phyloP scores from a whole-genome alignment of 2,329 filamentous ascomycete genomes.

The Falciphora oryzae region DNA sequence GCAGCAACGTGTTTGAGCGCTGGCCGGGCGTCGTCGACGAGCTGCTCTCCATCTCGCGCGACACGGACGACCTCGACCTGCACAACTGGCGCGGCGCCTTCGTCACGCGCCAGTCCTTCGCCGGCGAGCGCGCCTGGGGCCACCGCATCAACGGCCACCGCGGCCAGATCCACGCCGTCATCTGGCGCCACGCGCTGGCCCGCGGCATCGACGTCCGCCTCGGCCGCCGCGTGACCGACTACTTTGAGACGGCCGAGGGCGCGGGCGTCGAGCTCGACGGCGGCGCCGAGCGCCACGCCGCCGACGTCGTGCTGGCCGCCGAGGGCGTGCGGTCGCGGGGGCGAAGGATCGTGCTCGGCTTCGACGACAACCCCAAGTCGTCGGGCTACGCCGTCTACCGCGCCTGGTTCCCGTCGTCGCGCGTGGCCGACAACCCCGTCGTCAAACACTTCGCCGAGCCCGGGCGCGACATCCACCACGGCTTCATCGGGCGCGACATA shows the following conservation, averaged over 20 bases:
- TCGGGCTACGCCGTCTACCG: constrained; percentile 40
- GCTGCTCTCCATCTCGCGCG: constrained; percentile 44
- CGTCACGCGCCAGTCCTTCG: constrained; percentile 39
- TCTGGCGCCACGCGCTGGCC: constrained; percentile 43
- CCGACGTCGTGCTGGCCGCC: constrained; percentile 39
- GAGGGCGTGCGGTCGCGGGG: constrained; percentile 42
- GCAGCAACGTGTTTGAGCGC: constrained; percentile 49
- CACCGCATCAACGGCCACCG: constrained; percentile 49
- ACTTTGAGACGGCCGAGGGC: constrained; percentile 38
- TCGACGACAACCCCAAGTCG: constrained; percentile 34
- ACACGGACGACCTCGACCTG: constrained; percentile 34
- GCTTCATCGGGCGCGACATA: constrained; percentile 46
- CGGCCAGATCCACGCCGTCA: constrained; percentile 45
- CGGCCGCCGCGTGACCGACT: constrained; percentile 38
- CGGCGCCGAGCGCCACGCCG: constrained; percentile 30
- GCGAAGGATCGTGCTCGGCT: constrained; percentile 38
- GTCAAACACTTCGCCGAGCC: constrained; percentile 38
- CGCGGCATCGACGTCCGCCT: constrained; percentile 44
- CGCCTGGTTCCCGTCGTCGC: constrained; percentile 37
- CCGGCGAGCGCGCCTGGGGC: constrained; percentile 28
- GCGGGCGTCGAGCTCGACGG: constrained; percentile 36
- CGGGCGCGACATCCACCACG: constrained; percentile 43
- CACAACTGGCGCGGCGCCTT: constrained; percentile 42
- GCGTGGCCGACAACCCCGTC: constrained; percentile 38
- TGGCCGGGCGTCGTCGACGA: constrained; percentile 46